Evolutionary conservation across 1,284 basidiomycete genomes (phyloP).

Genomic region (Puccinia horiana): DNA sequence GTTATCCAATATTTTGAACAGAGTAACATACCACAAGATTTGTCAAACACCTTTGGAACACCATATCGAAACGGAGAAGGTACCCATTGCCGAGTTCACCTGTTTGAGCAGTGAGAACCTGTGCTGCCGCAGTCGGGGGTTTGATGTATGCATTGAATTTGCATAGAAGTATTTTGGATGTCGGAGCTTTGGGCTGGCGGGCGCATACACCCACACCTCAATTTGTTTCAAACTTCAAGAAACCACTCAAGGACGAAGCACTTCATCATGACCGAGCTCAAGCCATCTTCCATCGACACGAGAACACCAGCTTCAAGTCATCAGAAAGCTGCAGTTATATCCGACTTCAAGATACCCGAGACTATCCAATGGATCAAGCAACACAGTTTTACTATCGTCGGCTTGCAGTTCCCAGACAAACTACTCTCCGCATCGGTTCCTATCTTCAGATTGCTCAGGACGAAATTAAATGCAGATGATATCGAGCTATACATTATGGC

Average conservation of each 20-base stretch:
- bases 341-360: constrained; percentile 69
- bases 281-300: not conserved
- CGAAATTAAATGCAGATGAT: constrained; percentile 56
- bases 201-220: not conserved
- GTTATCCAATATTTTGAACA: too few relatives aligned
- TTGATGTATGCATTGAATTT: too few relatives aligned
- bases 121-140: too few relatives aligned
- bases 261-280: not conserved
- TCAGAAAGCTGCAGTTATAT: not conserved
- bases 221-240: not conserved
- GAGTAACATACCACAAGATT: too few relatives aligned
- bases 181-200: too few relatives aligned
- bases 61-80: too few relatives aligned
- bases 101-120: too few relatives aligned
- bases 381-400: constrained; percentile 63
- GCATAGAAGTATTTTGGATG: not conserved
- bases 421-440: constrained; percentile 82
- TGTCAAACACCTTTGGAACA: too few relatives aligned
- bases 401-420: constrained; percentile 95
- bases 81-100: too few relatives aligned
- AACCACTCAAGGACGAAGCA: not conserved
- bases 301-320: not conserved
- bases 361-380: constrained; percentile 93
- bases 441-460: constrained; percentile 68
- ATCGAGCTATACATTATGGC: constrained; percentile 80